phyloP scores from a whole-genome alignment of 1,284 basidiomycete genomes.

The Cryptococcus deneoformans region DNA sequence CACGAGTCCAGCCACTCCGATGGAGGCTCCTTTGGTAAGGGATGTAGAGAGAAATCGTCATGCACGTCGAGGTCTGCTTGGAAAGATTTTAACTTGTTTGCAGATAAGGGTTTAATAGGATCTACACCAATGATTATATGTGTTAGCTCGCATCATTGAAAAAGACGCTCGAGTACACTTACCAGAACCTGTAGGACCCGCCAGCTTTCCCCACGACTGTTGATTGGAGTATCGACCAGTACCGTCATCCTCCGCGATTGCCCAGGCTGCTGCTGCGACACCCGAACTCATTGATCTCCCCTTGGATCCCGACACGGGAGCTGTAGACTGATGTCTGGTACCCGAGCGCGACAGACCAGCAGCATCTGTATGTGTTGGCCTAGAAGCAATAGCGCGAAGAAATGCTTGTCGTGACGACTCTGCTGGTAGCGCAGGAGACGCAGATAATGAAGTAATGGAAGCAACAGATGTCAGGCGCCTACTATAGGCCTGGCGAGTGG shows the following conservation, averaged over 20 bases:
- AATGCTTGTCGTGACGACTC: conserved; percentile 35
- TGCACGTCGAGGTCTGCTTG: neutral
- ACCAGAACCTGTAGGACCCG: too few relatives aligned
- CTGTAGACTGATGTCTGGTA: neutral
- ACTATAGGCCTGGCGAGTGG: conserved; percentile 22
- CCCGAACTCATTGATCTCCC: conserved; percentile 5
- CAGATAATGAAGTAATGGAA: neutral
- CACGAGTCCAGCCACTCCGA: conserved; percentile 11
- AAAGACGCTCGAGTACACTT: too few relatives aligned
- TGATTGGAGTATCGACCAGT: too few relatives aligned
- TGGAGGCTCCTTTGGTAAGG: neutral
- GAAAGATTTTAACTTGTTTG: neutral
- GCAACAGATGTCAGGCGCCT: conserved; percentile 5
- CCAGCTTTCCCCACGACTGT: too few relatives aligned
- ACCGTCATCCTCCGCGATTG: conserved; percentile 6
- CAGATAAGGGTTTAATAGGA: neutral
- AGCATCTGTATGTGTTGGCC: neutral
- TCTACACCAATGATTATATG: neutral
- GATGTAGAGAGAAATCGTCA: neutral
- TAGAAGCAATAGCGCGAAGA: conserved; percentile 7
- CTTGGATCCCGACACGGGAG: neutral
- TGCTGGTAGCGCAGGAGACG: conserved; percentile 21
- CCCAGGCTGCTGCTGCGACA: conserved; percentile 6
- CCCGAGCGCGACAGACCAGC: neutral
- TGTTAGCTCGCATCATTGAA: neutral